Evolutionary conservation across 1,284 basidiomycete species (phyloP).

Genomic region (Trichosporon sp.): DNA sequence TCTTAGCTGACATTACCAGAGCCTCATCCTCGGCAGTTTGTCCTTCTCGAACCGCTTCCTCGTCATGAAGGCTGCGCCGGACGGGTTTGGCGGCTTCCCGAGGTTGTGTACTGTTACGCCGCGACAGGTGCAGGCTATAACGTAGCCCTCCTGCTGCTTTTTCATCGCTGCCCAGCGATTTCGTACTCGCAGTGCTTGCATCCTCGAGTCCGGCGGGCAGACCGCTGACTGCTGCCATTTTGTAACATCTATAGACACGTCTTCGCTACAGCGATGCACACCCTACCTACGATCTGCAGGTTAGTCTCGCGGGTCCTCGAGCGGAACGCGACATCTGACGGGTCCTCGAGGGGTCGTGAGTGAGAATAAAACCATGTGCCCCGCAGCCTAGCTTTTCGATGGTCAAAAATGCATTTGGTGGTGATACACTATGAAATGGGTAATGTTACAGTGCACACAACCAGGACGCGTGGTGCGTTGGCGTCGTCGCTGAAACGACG

Average conservation of each 20-base stretch:
- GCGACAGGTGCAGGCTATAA: conserved; percentile 11
- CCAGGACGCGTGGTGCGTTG: background rate
- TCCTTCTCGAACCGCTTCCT: conserved; percentile 39
- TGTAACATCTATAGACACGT: no score
- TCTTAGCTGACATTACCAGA: conserved; percentile 22
- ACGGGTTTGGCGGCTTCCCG: conserved; percentile 43
- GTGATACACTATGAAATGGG: background rate
- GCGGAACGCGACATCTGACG: no score
- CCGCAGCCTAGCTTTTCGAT: background rate
- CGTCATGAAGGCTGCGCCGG: conserved; percentile 31
- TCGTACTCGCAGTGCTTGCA: no score
- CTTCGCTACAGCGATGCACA: no score
- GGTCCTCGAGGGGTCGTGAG: no score
- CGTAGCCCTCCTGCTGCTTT: conserved; percentile 15
- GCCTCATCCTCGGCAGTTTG: conserved; percentile 37
- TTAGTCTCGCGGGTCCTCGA: background rate
- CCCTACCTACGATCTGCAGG: background rate
- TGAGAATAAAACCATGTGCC: background rate
- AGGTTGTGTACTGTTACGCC: conserved; percentile 27
- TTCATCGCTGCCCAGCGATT: no score
- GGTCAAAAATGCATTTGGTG: background rate
- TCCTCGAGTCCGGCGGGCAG: no score
- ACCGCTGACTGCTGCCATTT: no score
- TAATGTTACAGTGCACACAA: background rate
- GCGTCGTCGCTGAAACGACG: no score